Evolutionary conservation across 345 rosid genomes (phyloP).

Genomic region (Geranium rotundifolium): DNA sequence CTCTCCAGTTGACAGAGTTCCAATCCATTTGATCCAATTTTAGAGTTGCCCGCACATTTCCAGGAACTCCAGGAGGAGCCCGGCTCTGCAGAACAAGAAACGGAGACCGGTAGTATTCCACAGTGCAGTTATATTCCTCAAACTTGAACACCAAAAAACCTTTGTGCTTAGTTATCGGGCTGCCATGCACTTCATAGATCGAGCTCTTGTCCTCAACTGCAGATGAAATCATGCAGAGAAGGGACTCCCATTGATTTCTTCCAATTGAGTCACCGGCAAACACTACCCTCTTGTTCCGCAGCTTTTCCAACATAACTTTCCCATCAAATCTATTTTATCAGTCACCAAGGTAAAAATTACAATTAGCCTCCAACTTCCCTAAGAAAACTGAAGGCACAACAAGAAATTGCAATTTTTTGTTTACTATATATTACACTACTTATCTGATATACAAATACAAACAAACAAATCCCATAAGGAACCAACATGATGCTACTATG

Average conservation of each 20-base stretch:
- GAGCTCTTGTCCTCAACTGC: conserved; percentile 40
- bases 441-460: too few relatives aligned
- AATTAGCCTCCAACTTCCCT: too few relatives aligned
- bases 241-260: conserved; percentile 95
- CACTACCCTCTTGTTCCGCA: conserved; percentile 65
- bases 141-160: conserved; percentile 76
- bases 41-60: conserved; percentile 49
- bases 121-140: conserved; percentile 67
- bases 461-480: too few relatives aligned
- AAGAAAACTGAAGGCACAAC: too few relatives aligned
- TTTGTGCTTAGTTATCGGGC: conserved; percentile 80
- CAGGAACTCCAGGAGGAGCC: conserved; percentile 50
- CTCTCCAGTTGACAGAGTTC: conserved; percentile 56
- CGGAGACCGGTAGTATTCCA: conserved; percentile 87
- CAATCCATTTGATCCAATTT: conserved; percentile 87
- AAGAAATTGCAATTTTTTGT: too few relatives aligned
- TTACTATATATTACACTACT: too few relatives aligned
- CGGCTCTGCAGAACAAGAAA: conserved; percentile 73
- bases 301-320: conserved; percentile 68
- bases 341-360: too few relatives aligned
- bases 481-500: too few relatives aligned
- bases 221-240: conserved; percentile 76
- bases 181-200: conserved; percentile 77
- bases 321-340: conserved; percentile 52
- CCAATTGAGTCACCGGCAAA: conserved; percentile 93